Evolutionary conservation across 257 asterid genomes (phyloP).

Genomic region (Sherardia arvensis): DNA sequence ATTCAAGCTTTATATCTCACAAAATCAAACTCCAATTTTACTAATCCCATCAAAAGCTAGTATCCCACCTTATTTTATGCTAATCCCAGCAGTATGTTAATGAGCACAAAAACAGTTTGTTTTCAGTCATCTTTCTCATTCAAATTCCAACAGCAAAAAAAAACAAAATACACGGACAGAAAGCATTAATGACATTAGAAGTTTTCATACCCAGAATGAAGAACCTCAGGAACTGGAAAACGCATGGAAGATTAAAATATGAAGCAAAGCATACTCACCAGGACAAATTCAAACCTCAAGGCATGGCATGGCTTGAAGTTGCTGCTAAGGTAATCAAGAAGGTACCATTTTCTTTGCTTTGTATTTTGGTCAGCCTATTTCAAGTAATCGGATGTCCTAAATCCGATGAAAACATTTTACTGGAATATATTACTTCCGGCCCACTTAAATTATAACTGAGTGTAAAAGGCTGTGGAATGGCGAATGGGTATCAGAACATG

Average conservation of each 20-base stretch:
- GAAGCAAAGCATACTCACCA: conserved; percentile 35
- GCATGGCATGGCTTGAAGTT: neutral
- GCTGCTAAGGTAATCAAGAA: conserved; percentile 7
- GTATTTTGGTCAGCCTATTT: neutral
- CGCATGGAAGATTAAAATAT: neutral
- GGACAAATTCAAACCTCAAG: conserved; percentile 2
- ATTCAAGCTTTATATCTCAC: neutral
- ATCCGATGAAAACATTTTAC: neutral
- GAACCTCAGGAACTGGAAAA: conserved; percentile 11
- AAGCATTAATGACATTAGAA: neutral
- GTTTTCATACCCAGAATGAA: neutral
- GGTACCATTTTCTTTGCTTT: conserved; percentile 1
- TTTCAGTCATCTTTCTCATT: neutral
- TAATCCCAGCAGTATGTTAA: neutral
- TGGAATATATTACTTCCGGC: neutral
- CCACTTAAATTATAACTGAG: neutral
- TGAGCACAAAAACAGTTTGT: neutral
- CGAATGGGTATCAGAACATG: too few species aligned
- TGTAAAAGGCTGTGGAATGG: too few species aligned
- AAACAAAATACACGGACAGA: neutral
- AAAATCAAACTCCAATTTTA: neutral
- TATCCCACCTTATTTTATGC: neutral
- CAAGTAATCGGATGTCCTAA: neutral
- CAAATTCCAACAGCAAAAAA: neutral
- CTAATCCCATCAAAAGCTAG: neutral